phyloP scores from a whole-genome alignment of 2,329 filamentous ascomycete species.

The Nemania bipapillata region DNA sequence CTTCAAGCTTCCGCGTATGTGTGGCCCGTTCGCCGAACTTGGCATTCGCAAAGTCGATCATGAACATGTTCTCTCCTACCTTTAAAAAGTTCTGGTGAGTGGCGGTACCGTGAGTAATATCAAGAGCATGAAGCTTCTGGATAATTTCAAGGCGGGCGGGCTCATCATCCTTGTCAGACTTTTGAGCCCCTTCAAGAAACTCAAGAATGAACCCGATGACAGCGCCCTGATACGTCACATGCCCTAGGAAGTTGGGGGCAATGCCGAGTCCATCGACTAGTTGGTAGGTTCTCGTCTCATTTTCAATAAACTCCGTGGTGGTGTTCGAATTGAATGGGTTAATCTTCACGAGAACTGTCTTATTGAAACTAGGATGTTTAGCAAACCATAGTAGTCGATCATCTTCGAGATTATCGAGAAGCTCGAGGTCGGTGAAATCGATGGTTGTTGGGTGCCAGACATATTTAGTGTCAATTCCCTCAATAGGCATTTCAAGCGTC shows the following conservation, averaged over 20 bases:
- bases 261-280: background rate
- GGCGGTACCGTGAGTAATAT: constrained; percentile 16
- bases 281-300: constrained; percentile 20
- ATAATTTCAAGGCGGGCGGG: background rate
- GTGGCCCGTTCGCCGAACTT: constrained; percentile 7
- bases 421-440: constrained; percentile 16
- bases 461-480: background rate
- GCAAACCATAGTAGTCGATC: background rate
- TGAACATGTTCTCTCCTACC: background rate
- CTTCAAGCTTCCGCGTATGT: background rate
- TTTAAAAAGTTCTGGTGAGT: constrained; percentile 16
- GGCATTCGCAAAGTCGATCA: constrained; percentile 7
- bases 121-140: constrained; percentile 21
- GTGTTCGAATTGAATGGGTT: background rate
- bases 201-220: constrained; percentile 14
- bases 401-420: background rate
- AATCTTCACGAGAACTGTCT: constrained; percentile 1
- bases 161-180: background rate
- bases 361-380: constrained; percentile 7
- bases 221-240: constrained; percentile 20
- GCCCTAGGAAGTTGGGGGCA: constrained; percentile 23
- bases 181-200: constrained; percentile 9
- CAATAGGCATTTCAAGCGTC: background rate
- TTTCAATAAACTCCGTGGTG: background rate
- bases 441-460: constrained; percentile 22